Evolutionary conservation across 139 green algal genomes (phyloP), one percentile per base, ranked within the genome.

Genomic region (Pedinophyceae sp.): DNA sequence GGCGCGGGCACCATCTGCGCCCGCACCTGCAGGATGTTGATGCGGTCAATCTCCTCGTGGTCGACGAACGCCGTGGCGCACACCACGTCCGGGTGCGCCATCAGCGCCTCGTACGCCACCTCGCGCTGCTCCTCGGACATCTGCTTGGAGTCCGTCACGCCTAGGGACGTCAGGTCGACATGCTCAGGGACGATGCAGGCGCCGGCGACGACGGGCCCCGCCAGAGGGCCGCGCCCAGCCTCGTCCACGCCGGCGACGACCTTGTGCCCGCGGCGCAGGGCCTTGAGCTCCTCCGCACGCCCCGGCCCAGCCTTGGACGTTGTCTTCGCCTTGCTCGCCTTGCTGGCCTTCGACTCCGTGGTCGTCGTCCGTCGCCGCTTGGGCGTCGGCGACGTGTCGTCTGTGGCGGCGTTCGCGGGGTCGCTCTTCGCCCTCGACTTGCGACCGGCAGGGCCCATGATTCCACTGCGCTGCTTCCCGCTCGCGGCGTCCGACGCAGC

Each of bases 21-120:
- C 5, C 20, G 27, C 16, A 29, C 49, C 49, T 55, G 49, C 49
- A 55, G 22, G 22, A 55, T 55, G 49, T 55, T 55, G 49, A 55
- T 55, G 20, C 34, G 15, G 49, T 55, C 49, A 23, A 55, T 55
- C n/a, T 55, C 49, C 23, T 5, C n/a, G 20, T n/a, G 20, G 20
- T 5, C 6, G 5, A 55, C 24, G 5, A 19, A 5, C 24, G 27
- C 24, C 49, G 16, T 22, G 6, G 49, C 49, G 5, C 24, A 55
- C 5, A 29, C 6, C 20, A 29, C 49, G 49, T 13, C 20, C 6
- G 20, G n/a, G 24, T 30, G n/a, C 20, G 4, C 19, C 20, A 23
- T 55, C 5, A 55, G 49, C 49, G 22, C 20, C 49, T 55, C 20
- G 22, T 41, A 55, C 5, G 16, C 22, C 4, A 22, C 20, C 20